A percentile compares a stretch with the other conserved stretches of the same genome.
These are phyloP conservation scores for Lichtheimia corymbifera DNA, from an alignment of 371 early-diverging fungal species.

Conservation along the genomic window DNA sequence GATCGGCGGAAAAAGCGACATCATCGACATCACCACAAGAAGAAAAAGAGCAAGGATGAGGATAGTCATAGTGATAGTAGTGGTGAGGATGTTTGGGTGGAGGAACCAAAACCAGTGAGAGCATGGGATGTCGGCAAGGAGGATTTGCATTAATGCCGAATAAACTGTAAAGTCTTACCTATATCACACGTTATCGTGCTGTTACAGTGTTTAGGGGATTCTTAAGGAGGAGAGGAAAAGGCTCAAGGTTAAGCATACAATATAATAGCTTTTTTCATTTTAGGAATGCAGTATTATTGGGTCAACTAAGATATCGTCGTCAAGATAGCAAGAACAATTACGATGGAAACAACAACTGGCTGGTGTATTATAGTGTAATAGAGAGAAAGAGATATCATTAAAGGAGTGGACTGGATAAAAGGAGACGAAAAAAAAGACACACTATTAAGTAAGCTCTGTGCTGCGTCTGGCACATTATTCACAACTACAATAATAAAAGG, in stretches of 20 bases:
- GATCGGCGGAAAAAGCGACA: neutral
- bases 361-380: neutral
- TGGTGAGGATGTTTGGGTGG: slow-evolving; percentile 7
- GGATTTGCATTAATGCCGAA: neutral
- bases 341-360: too few relatives aligned
- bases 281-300: too few relatives aligned
- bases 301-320: neutral
- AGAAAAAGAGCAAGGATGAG: too few relatives aligned
- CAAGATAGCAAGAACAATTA: neutral
- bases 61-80: neutral
- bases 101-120: slow-evolving; percentile 7
- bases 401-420: slow-evolving; percentile 2
- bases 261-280: too few relatives aligned
- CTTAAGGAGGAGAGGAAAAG: too few relatives aligned
- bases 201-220: too few relatives aligned
- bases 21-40: neutral
- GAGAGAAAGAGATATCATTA: neutral
- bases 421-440: neutral
- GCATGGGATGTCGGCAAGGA: slow-evolving; percentile 21
- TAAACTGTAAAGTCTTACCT: too few relatives aligned
- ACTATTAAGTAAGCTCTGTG: neutral
- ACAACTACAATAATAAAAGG: neutral
- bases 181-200: too few relatives aligned
- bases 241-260: too few relatives aligned
- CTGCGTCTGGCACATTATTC: too few relatives aligned